Percentiles rank a stretch among this genome's conserved stretches.
These are phyloP conservation scores for Boletus eberwhitei DNA, from an alignment of 768 basidiomycete genomes.

Conservation along the genomic window DNA sequence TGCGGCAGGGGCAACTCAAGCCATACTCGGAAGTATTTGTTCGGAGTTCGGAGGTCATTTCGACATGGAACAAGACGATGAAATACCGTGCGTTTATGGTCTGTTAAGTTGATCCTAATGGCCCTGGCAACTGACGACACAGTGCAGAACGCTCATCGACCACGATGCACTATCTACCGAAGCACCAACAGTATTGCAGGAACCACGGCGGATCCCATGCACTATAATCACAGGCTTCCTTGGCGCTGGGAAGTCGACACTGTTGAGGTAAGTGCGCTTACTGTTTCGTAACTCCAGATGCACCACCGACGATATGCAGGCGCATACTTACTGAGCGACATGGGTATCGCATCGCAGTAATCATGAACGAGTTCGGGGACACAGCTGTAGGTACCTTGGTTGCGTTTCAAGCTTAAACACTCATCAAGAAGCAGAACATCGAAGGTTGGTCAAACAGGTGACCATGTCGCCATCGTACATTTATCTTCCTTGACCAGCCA, in stretches of 20 bases:
- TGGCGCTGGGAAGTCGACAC: constrained; percentile 91
- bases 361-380: constrained; percentile 98
- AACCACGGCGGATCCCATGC: constrained; percentile 61
- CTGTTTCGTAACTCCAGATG: background rate
- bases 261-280: constrained; percentile 56
- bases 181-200: background rate
- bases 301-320: constrained; percentile 33
- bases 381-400: constrained; percentile 62
- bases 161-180: constrained; percentile 1
- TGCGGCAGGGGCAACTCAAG: constrained; percentile 5
- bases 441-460: constrained; percentile 57
- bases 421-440: constrained; percentile 61
- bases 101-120: constrained; percentile 3
- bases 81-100: constrained; percentile 49
- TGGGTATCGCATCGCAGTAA: constrained; percentile 95
- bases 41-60: constrained; percentile 27
- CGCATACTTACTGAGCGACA: constrained; percentile 91
- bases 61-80: constrained; percentile 52
- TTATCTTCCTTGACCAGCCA: constrained; percentile 48
- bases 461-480: background rate
- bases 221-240: constrained; percentile 96
- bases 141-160: constrained; percentile 32
- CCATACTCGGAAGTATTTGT: constrained; percentile 16
- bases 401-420: constrained; percentile 13
- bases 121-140: constrained; percentile 8